phyloP scores from a whole-genome alignment of 768 basidiomycete genomes.

The Mycena albidolilacea region DNA sequence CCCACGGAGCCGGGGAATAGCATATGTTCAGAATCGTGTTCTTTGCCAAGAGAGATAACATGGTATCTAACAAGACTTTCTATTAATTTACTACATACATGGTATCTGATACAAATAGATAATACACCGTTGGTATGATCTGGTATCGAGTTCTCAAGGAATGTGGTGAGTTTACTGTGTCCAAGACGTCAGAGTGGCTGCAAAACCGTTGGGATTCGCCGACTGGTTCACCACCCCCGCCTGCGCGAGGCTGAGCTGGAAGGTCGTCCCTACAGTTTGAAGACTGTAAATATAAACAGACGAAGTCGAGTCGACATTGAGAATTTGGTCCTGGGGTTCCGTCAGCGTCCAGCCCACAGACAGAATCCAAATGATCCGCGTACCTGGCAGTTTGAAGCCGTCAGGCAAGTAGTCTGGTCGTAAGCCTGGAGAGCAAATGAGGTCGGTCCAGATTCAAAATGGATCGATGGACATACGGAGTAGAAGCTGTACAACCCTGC shows the following conservation, averaged over 20 bases:
- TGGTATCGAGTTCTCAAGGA: not conserved
- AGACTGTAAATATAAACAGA: slow-evolving; percentile 68
- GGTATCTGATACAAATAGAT: not conserved
- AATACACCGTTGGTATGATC: slow-evolving; percentile 6
- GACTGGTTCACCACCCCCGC: slow-evolving; percentile 63
- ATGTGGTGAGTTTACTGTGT: slow-evolving; percentile 31
- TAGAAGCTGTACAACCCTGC: slow-evolving; percentile 83
- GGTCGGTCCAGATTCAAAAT: not conserved
- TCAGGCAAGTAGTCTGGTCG: slow-evolving; percentile 60
- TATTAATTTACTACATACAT: not conserved
- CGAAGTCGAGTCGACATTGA: slow-evolving; percentile 67
- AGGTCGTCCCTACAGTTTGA: slow-evolving; percentile 69
- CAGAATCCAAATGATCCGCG: slow-evolving; percentile 48
- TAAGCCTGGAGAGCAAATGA: slow-evolving; percentile 54
- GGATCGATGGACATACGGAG: slow-evolving; percentile 40
- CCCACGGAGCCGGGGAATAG: too few relatives aligned
- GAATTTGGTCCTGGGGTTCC: slow-evolving; percentile 55
- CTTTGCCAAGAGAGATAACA: too few relatives aligned
- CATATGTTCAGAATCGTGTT: too few relatives aligned
- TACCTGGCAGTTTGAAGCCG: slow-evolving; percentile 58
- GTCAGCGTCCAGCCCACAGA: not conserved
- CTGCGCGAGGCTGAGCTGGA: slow-evolving; percentile 65
- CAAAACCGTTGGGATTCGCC: slow-evolving; percentile 69
- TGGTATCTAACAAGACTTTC: too few relatives aligned
- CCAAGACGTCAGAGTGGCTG: slow-evolving; percentile 66